Percentiles rank a stretch among this genome's conserved stretches.
These are phyloP conservation scores for Ophiostoma montium DNA, from an alignment of 2,329 filamentous ascomycete genomes.

Conservation along the genomic window DNA sequence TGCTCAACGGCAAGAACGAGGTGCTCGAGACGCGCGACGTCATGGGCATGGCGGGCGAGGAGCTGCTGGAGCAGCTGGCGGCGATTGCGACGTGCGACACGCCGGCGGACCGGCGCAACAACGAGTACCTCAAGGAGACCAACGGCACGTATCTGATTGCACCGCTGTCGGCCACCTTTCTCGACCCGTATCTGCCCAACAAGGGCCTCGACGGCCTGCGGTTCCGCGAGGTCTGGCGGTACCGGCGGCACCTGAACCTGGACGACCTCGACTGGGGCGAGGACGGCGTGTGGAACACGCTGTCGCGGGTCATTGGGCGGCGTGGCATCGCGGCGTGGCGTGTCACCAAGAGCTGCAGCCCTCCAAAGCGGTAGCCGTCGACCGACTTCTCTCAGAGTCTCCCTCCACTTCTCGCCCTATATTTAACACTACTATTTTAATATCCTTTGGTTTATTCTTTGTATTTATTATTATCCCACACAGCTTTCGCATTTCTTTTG, in stretches of 20 bases:
- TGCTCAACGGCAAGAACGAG: slow-evolving; percentile 62
- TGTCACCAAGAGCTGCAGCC: slow-evolving; percentile 44
- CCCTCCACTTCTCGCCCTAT: neutral
- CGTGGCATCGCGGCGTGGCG: slow-evolving; percentile 49
- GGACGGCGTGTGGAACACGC: slow-evolving; percentile 59
- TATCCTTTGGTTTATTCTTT: neutral
- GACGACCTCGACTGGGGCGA: slow-evolving; percentile 70
- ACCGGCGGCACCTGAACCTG: slow-evolving; percentile 55
- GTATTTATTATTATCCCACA: neutral
- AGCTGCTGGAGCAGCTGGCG: slow-evolving; percentile 44
- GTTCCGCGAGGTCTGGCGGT: slow-evolving; percentile 57
- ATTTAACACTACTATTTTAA: neutral
- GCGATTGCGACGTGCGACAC: slow-evolving; percentile 49
- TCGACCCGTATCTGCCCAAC: slow-evolving; percentile 48
- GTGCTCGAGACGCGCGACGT: slow-evolving; percentile 57
- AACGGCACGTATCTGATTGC: slow-evolving; percentile 59
- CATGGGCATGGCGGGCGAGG: slow-evolving; percentile 53
- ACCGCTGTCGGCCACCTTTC: slow-evolving; percentile 55
- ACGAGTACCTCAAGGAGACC: slow-evolving; percentile 44
- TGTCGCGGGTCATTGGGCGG: slow-evolving; percentile 51
- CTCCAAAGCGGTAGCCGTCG: neutral
- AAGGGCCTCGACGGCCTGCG: slow-evolving; percentile 44
- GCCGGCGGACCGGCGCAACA: slow-evolving; percentile 38
- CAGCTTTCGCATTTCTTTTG: neutral
- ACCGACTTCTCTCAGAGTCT: neutral